Evolutionary conservation across 106 monocot species (phyloP), one percentile per base, ranked within the genome.

Genomic region (Dendrobium huoshanense): DNA sequence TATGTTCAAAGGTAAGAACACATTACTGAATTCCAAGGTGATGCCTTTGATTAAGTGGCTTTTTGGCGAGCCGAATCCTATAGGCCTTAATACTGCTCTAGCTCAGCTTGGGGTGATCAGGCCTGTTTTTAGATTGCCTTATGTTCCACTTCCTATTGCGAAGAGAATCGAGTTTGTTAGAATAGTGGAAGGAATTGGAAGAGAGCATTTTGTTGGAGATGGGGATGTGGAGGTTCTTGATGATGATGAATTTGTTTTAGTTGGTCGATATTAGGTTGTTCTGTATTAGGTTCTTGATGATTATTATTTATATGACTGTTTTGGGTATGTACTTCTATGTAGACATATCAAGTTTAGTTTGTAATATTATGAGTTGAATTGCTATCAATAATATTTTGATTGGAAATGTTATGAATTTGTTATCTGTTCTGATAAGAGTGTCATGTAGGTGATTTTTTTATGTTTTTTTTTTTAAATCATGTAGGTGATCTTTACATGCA

Each of bases 71-170:
- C 93, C 94, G 5, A 97, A 97, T 81, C 94, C 96, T 1, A 90
- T 90, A 25, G 87, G 89, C 7, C 79, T 97, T 9, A 92, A 97
- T 70, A 94, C 96, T 72, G 94, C 94, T 27, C 82, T 97, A 65
- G 87, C 93, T 43, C 96, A 97, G 86, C 81, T 97, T 7, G 94
- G 96, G 18, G 88, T 94, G 64, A 75, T 89, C 9, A 86, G 88
- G 64, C 91, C 91, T 5, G 85, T 98, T 45, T 98, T 94, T 72
- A 82, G 94, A 45, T 55, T 92, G 87, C 98, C 98, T 0, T 98
- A 98, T 80, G 80, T 85, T 79, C 95, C 98, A 24, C 89, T 98
- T 42, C 86, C 92, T 17, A 45, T 85, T 45, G 82, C 75, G 22
- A 98, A 70, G 55, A 91, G 97, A 43, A 20, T 85, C 5, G 88